phyloP scores from a whole-genome alignment of 352 stramenopile species.

The Halophytophthora polymorphica region DNA sequence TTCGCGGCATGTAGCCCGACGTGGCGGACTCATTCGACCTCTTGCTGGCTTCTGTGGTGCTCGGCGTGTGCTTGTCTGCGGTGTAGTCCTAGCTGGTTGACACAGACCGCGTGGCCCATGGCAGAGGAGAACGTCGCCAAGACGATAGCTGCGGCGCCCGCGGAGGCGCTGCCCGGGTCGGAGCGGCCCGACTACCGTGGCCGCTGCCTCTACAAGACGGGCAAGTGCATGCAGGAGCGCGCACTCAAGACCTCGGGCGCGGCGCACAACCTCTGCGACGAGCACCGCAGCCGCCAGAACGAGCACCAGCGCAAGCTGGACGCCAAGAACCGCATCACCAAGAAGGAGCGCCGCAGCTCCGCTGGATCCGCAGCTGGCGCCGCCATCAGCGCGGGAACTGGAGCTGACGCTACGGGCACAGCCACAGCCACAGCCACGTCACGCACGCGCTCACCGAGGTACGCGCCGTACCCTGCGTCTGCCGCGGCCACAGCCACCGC shows the following conservation, averaged over 20 bases:
- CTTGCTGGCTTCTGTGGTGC: too few species aligned
- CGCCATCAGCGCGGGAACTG: conserved; percentile 1
- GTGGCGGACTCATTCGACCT: too few species aligned
- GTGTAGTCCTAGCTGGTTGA: too few species aligned
- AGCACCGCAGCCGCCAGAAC: conserved; percentile 81
- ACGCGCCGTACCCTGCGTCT: conserved; percentile 22
- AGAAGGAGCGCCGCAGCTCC: conserved; percentile 48
- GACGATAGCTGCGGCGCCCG: too few species aligned
- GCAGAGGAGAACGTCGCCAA: too few species aligned
- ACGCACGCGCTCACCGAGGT: conserved; percentile 8
- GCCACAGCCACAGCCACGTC: too few species aligned
- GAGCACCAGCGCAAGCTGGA: conserved; percentile 87
- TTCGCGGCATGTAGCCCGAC: too few species aligned
- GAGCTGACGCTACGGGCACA: too few species aligned
- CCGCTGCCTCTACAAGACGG: conserved; percentile 86
- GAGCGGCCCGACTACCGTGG: conserved; percentile 53
- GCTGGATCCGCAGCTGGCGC: not conserved
- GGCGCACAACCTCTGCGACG: conserved; percentile 83
- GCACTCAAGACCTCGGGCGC: conserved; percentile 81
- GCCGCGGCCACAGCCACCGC: not conserved
- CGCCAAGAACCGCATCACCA: conserved; percentile 72
- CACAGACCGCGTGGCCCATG: too few species aligned
- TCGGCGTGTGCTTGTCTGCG: too few species aligned
- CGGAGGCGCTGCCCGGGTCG: conserved; percentile 13
- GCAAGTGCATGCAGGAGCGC: conserved; percentile 84